phyloP scores from a whole-genome alignment of 2,329 filamentous ascomycete genomes.

The Hypoxylon sp. region DNA sequence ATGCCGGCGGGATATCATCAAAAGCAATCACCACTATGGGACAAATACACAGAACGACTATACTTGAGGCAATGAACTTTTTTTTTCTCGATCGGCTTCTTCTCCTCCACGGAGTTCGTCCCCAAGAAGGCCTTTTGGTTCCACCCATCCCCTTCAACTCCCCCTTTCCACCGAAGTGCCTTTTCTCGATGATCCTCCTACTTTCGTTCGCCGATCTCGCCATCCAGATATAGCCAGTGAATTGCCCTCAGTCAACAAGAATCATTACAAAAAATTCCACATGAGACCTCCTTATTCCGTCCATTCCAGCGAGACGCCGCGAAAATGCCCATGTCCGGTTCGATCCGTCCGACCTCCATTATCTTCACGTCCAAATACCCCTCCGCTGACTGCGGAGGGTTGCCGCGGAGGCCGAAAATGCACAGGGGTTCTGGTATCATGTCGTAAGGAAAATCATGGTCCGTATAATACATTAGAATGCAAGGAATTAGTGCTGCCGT shows the following conservation, averaged over 20 bases:
- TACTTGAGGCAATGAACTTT: not conserved
- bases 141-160: constrained; percentile 6
- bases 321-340: constrained; percentile 18
- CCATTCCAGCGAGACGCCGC: constrained; percentile 34
- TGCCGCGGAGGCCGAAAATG: constrained; percentile 9
- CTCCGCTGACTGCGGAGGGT: constrained; percentile 10
- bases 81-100: not conserved
- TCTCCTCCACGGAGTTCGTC: not conserved
- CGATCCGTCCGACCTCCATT: constrained; percentile 16
- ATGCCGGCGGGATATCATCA: constrained; percentile 48
- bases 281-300: constrained; percentile 14
- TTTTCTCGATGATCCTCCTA: constrained; percentile 1
- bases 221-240: constrained; percentile 1
- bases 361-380: constrained; percentile 12
- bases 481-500: constrained; percentile 3
- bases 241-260: constrained; percentile 11
- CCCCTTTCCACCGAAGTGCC: constrained; percentile 16
- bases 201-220: not conserved
- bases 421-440: constrained; percentile 32
- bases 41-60: constrained; percentile 27
- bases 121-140: not conserved
- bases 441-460: constrained; percentile 41
- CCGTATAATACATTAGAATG: constrained; percentile 43
- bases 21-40: constrained; percentile 33
- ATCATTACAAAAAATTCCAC: constrained; percentile 9